phyloP scores from a whole-genome alignment of 73 alveolate genomes.

The Paraurostyla sp. region DNA sequence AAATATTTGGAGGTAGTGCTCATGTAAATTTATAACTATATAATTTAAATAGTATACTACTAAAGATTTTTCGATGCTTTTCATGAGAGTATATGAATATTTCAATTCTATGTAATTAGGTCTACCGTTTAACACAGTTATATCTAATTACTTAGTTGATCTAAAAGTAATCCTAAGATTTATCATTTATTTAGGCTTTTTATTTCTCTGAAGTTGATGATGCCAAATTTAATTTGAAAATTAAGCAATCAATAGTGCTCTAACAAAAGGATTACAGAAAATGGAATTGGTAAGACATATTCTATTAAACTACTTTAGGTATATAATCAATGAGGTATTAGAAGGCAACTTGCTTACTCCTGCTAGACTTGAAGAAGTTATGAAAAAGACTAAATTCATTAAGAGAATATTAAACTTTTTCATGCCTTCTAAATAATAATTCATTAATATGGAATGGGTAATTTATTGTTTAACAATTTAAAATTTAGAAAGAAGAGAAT shows the following conservation, averaged over 20 bases:
- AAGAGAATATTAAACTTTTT: conserved; percentile 74
- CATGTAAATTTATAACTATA: neutral
- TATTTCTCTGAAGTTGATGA: conserved; percentile 66
- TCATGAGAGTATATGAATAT: conserved; percentile 63
- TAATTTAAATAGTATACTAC: conserved; percentile 3
- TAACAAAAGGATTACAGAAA: conserved; percentile 61
- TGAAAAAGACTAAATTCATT: conserved; percentile 75
- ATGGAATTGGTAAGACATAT: conserved; percentile 70
- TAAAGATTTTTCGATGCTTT: conserved; percentile 50
- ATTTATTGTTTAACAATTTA: neutral
- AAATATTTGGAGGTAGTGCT: conserved; percentile 36
- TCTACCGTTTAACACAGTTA: conserved; percentile 55
- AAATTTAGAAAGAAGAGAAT: conserved; percentile 62
- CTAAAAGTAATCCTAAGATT: neutral
- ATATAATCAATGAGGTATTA: conserved; percentile 64
- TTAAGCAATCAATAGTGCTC: conserved; percentile 57
- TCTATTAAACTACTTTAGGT: neutral
- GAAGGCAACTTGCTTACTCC: conserved; percentile 67
- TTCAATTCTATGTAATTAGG: conserved; percentile 51
- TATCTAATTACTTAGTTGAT: conserved; percentile 44
- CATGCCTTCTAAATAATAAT: conserved; percentile 73
- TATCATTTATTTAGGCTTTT: neutral
- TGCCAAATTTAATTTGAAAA: conserved; percentile 51
- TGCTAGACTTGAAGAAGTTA: conserved; percentile 66
- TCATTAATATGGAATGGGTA: conserved; percentile 68